These are phyloP conservation scores for Puccinia hordei DNA, from an alignment of 1,284 basidiomycete genomes.

Conservation along the genomic window DNA sequence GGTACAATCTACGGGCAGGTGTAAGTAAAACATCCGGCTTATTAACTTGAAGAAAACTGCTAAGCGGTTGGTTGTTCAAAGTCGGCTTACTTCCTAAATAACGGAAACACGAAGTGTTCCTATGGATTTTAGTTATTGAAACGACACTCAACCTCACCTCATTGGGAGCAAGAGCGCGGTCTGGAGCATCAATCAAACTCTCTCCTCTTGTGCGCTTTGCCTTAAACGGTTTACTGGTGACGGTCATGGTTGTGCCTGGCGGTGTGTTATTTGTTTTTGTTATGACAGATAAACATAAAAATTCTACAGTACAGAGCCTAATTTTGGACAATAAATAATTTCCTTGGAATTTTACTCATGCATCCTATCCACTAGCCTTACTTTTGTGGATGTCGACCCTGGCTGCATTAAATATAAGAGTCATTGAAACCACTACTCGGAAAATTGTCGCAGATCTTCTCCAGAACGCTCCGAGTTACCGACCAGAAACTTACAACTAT, in stretches of 20 bases:
- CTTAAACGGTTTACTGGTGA: neutral
- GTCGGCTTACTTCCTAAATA: too few relatives aligned
- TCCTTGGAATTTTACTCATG: neutral
- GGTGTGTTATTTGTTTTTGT: neutral
- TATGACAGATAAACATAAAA: neutral
- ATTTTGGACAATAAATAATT: too few relatives aligned
- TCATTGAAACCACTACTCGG: neutral
- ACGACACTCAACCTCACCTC: neutral
- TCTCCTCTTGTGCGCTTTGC: neutral
- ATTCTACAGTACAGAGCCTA: neutral
- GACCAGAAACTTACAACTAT: neutral
- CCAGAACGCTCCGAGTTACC: neutral
- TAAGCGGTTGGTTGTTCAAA: too few relatives aligned
- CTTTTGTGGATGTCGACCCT: neutral
- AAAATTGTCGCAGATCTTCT: neutral
- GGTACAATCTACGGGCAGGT: neutral
- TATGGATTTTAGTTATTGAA: conserved; percentile 7
- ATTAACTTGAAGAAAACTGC: too few relatives aligned
- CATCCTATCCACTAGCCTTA: neutral
- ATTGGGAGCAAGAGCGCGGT: neutral
- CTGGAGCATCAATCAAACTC: neutral
- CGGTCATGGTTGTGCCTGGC: neutral
- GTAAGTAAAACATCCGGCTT: neutral
- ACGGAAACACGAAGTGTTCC: neutral
- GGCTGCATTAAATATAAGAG: neutral